Conservation (phyloP, 352 stramenopile species). For the Pythium volutum region DNA sequence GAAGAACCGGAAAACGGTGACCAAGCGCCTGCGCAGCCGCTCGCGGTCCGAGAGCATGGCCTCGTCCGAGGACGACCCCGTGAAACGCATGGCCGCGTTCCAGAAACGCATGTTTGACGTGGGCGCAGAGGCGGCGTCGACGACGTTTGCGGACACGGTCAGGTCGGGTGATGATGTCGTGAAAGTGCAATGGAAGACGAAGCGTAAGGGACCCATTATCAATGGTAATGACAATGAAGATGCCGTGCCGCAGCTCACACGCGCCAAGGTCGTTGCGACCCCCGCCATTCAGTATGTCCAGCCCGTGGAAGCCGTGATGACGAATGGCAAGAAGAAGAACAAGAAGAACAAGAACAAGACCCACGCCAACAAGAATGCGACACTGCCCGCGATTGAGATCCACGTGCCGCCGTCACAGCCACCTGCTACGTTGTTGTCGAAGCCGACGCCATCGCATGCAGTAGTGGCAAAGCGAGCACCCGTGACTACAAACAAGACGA, state of each 20-base stretch:
- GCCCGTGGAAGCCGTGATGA: background rate
- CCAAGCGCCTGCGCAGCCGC: background rate
- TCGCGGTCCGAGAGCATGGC: slow-evolving; percentile 27
- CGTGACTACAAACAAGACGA: background rate
- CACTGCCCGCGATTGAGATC: slow-evolving; percentile 18
- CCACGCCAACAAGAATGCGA: slow-evolving; percentile 21
- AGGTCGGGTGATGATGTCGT: slow-evolving; percentile 27
- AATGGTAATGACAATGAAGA: slow-evolving; percentile 4
- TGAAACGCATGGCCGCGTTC: slow-evolving; percentile 47
- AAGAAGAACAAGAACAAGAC: slow-evolving; percentile 20
- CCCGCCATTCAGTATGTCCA: background rate
- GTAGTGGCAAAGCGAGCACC: background rate
- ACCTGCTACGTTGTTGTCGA: background rate
- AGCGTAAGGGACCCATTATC: slow-evolving; percentile 21
- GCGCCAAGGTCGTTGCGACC: slow-evolving; percentile 1
- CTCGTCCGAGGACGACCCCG: slow-evolving; percentile 27
- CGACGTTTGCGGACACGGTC: background rate
- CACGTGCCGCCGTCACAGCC: background rate
- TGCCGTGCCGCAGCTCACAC: slow-evolving; percentile 16
- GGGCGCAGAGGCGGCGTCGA: slow-evolving; percentile 18
- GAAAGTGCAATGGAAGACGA: slow-evolving; percentile 42
- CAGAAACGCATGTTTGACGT: slow-evolving; percentile 57
- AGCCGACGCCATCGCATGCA: background rate
- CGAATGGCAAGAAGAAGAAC: slow-evolving; percentile 18
- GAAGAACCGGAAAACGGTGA: background rate